Conservation (phyloP, 768 basidiomycete genomes). For the Hysterangium stoloniferum region DNA sequence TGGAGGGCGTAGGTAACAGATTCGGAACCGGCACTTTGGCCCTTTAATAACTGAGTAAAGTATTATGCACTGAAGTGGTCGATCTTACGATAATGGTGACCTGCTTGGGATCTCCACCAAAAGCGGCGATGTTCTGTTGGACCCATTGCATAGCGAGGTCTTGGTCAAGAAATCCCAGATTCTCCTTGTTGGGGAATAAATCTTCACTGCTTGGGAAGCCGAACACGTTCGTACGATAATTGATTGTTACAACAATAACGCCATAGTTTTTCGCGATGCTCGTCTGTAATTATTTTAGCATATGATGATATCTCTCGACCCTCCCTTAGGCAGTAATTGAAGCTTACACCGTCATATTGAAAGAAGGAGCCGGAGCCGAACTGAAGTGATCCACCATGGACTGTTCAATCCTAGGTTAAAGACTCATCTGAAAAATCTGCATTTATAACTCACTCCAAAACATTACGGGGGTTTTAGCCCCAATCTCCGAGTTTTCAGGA, state of each 20-base stretch:
- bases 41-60: neutral
- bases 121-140: conserved; percentile 26
- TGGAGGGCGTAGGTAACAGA: conserved; percentile 2
- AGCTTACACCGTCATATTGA: conserved; percentile 1
- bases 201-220: conserved; percentile 36
- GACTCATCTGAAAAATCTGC: neutral
- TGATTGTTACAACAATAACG: conserved; percentile 16
- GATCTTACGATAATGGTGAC: conserved; percentile 19
- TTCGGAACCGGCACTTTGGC: conserved; percentile 5
- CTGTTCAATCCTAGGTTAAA: neutral
- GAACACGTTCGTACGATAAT: conserved; percentile 51
- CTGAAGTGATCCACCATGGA: conserved; percentile 2
- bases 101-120: conserved; percentile 36
- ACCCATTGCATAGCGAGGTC: conserved; percentile 33
- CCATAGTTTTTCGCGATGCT: neutral
- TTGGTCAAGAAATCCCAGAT: conserved; percentile 56
- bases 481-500: neutral
- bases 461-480: neutral
- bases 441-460: conserved; percentile 3
- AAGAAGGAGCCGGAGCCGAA: neutral
- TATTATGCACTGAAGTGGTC: neutral
- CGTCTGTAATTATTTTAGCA: neutral
- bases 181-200: conserved; percentile 17
- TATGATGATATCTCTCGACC: too few relatives aligned
- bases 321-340: too few relatives aligned